These are phyloP conservation scores for Mycena latifolia DNA, from an alignment of 768 basidiomycete species.

Conservation along the genomic window DNA sequence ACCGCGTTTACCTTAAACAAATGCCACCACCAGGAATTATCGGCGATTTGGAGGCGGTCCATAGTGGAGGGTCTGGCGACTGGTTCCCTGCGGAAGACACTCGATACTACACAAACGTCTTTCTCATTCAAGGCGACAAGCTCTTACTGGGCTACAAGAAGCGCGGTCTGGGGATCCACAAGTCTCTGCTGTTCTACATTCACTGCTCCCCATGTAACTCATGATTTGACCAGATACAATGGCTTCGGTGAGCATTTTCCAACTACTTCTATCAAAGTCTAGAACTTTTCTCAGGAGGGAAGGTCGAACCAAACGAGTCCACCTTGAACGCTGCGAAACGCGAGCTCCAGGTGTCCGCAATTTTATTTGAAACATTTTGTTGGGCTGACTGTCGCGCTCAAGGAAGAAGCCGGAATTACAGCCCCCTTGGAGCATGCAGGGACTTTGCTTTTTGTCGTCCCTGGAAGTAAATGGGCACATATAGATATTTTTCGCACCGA, in stretches of 20 bases:
- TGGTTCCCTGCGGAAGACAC: slow-evolving; percentile 32
- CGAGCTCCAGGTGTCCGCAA: slow-evolving; percentile 68
- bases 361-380: not conserved
- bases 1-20: not conserved
- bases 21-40: slow-evolving; percentile 25
- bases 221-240: slow-evolving; percentile 69
- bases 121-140: slow-evolving; percentile 68
- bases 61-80: slow-evolving; percentile 26
- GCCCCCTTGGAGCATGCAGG: slow-evolving; percentile 76
- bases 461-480: slow-evolving; percentile 68
- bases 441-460: slow-evolving; percentile 70
- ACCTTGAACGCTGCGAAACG: slow-evolving; percentile 77
- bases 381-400: slow-evolving; percentile 41
- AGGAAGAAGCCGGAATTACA: slow-evolving; percentile 86
- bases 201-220: not conserved
- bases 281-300: slow-evolving; percentile 62
- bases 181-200: slow-evolving; percentile 57
- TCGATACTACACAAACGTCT: slow-evolving; percentile 77
- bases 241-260: slow-evolving; percentile 73
- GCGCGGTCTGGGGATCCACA: slow-evolving; percentile 76
- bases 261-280: not conserved
- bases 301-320: slow-evolving; percentile 83
- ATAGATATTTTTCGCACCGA: slow-evolving; percentile 81
- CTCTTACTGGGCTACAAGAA: slow-evolving; percentile 84
- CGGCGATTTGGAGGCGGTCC: not conserved